These are phyloP conservation scores for Hymenoscyphus repandus DNA, from an alignment of 2,329 filamentous ascomycete genomes.

Conservation along the genomic window DNA sequence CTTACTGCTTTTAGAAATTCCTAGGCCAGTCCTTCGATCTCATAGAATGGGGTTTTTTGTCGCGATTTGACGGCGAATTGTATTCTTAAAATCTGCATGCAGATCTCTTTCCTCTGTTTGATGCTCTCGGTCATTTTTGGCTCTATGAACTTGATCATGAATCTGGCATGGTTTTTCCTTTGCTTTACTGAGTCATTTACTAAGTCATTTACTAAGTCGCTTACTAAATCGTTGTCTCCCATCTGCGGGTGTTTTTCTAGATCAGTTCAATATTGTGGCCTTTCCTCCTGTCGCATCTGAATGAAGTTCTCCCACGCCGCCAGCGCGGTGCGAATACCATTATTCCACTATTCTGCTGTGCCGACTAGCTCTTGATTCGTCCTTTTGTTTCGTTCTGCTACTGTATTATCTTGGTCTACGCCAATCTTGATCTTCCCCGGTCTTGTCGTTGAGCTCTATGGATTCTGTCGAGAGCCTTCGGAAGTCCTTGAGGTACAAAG, in stretches of 20 bases:
- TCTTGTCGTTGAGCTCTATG: slow-evolving; percentile 8
- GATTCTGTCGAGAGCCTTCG: slow-evolving; percentile 10
- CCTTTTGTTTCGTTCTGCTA: slow-evolving; percentile 7
- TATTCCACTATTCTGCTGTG: slow-evolving; percentile 16
- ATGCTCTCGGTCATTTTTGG: slow-evolving; percentile 16
- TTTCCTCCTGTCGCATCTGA: slow-evolving; percentile 5
- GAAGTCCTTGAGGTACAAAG: slow-evolving; percentile 17
- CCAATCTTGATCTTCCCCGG: slow-evolving; percentile 9
- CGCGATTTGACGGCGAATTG: slow-evolving; percentile 8
- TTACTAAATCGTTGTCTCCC: slow-evolving; percentile 6
- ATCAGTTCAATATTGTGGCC: slow-evolving; percentile 1
- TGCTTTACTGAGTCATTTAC: too few species aligned
- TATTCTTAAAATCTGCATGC: slow-evolving; percentile 13
- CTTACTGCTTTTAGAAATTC: neutral
- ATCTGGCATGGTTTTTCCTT: slow-evolving; percentile 16
- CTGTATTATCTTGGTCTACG: slow-evolving; percentile 10
- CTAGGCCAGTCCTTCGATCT: neutral
- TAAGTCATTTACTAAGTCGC: too few species aligned
- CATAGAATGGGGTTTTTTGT: neutral
- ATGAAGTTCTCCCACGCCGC: slow-evolving; percentile 22
- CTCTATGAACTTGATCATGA: slow-evolving; percentile 20
- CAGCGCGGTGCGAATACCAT: slow-evolving; percentile 14
- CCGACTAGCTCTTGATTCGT: slow-evolving; percentile 10
- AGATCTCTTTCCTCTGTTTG: slow-evolving; percentile 15
- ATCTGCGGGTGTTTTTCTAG: slow-evolving; percentile 4